Conservation (phyloP, 305 asterid species). For the Fraxinus ornus region DNA sequence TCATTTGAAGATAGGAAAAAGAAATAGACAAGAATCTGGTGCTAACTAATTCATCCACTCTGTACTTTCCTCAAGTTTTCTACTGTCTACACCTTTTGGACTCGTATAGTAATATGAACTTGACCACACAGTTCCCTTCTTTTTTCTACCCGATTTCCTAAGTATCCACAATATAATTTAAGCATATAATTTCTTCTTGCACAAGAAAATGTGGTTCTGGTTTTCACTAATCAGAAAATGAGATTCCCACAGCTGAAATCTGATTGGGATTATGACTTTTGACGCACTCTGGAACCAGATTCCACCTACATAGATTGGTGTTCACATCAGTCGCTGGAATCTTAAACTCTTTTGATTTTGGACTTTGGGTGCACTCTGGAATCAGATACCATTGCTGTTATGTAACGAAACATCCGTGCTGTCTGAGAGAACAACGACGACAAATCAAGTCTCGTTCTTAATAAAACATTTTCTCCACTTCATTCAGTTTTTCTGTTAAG, state of each 20-base stretch:
- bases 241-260: constrained; percentile 9
- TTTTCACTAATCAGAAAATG: not conserved
- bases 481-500: not conserved
- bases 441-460: not conserved
- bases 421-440: not conserved
- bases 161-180: not conserved
- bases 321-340: not conserved
- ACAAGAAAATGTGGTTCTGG: not conserved
- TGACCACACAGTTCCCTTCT: not conserved
- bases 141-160: not conserved
- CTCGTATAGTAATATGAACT: not conserved
- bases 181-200: not conserved
- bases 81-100: not conserved
- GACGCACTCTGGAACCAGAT: constrained; percentile 16
- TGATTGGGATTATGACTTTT: not conserved
- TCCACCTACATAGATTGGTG: not conserved
- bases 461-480: not conserved
- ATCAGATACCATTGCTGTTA: not conserved
- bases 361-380: not conserved
- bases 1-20: not conserved
- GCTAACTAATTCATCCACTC: not conserved
- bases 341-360: not conserved
- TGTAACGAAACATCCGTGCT: not conserved
- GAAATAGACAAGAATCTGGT: constrained; percentile 7
- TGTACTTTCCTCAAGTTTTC: not conserved